Evolutionary conservation across 441 rosid genomes (phyloP).

Genomic region (Corymbia calophylla): DNA sequence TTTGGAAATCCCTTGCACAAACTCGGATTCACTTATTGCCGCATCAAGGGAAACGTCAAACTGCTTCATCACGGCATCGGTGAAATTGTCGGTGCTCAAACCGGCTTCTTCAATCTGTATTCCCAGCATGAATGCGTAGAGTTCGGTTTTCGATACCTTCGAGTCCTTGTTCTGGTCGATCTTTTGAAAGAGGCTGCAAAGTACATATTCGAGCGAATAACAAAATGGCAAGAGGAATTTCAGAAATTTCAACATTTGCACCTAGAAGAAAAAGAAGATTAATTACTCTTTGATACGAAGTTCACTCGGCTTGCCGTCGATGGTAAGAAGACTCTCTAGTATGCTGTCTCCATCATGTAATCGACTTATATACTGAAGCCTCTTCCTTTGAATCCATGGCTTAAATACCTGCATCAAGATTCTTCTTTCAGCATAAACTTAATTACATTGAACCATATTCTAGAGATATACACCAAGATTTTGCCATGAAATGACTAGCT

Average conservation of each 20-base stretch:
- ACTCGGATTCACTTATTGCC: constrained; percentile 20
- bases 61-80: constrained; percentile 15
- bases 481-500: background rate
- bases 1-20: constrained; percentile 20
- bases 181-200: constrained; percentile 28
- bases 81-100: constrained; percentile 13
- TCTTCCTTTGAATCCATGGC: constrained; percentile 42
- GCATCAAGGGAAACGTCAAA: constrained; percentile 23
- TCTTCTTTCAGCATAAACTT: background rate
- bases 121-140: constrained; percentile 32
- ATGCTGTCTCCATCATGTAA: constrained; percentile 5
- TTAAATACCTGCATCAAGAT: constrained; percentile 24
- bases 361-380: constrained; percentile 22
- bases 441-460: background rate
- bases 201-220: background rate
- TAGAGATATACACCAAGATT: background rate
- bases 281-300: constrained; percentile 15
- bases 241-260: no score
- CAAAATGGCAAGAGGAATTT: background rate
- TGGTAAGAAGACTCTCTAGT: constrained; percentile 12
- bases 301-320: constrained; percentile 20
- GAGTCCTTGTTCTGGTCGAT: constrained; percentile 18
- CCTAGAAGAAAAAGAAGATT: background rate
- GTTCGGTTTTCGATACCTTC: constrained; percentile 19
- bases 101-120: constrained; percentile 23